phyloP scores from a whole-genome alignment of 768 basidiomycete genomes.

The Coprinopsis strossmayeri region DNA sequence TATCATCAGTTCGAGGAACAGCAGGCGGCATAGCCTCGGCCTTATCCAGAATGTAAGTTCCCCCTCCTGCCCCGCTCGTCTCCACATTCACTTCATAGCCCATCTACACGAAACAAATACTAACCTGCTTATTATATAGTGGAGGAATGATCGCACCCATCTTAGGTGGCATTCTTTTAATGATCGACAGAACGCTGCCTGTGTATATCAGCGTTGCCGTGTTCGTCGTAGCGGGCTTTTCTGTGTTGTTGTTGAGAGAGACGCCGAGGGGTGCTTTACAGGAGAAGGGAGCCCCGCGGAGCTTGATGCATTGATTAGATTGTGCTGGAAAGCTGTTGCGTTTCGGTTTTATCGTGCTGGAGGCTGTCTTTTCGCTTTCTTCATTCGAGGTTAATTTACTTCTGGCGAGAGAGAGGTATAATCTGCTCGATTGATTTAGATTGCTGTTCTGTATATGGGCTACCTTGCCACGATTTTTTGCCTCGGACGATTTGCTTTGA shows the following conservation, averaged over 20 bases:
- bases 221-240: slow-evolving; percentile 57
- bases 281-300: slow-evolving; percentile 14
- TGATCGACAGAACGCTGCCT: slow-evolving; percentile 61
- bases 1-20: slow-evolving; percentile 53
- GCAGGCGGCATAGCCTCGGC: slow-evolving; percentile 87
- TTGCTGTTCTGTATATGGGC: too few relatives aligned
- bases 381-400: too few relatives aligned
- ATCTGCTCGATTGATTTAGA: too few relatives aligned
- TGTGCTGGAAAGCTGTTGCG: too few relatives aligned
- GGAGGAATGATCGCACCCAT: slow-evolving; percentile 88
- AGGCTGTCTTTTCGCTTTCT: too few relatives aligned
- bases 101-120: neutral
- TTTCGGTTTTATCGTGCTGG: too few relatives aligned
- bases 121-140: slow-evolving; percentile 31
- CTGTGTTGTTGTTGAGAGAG: slow-evolving; percentile 55
- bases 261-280: slow-evolving; percentile 31
- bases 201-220: slow-evolving; percentile 69
- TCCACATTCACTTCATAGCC: neutral
- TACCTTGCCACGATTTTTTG: too few relatives aligned
- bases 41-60: slow-evolving; percentile 69
- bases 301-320: slow-evolving; percentile 23
- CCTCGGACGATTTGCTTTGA: too few relatives aligned
- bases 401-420: too few relatives aligned
- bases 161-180: slow-evolving; percentile 65
- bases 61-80: neutral